Evolutionary conservation across 768 basidiomycete species (phyloP), one percentile per base, ranked within the genome.

Genomic region (Naganishia randhawae): DNA sequence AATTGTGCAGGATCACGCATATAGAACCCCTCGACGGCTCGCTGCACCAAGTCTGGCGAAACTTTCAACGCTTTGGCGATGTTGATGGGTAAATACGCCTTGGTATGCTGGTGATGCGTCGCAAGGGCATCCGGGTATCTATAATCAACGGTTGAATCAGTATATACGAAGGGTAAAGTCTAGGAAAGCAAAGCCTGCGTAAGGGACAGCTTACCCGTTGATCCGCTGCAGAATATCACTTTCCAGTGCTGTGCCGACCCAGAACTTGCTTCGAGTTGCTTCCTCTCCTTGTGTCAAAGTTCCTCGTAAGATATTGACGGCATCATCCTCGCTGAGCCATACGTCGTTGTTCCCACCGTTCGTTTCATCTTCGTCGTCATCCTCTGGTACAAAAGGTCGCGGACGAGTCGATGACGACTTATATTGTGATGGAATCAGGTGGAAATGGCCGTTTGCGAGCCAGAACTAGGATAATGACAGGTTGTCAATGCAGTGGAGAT

Each of bases 1-100:
- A 97, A 82, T 78, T 94, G 92, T 16, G 88, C 83, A 0, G 90
- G 89, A 82, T 98, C 96, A 63, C 96, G 85, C 3, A 93, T 96
- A 78, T 99, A 99, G 78, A 99, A 99, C 4, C 89, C 85, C 79
- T 94, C 93, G 3, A 90, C 85, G 0, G 94, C 90, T 74, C 87
- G 89, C 73, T 97, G 92, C 17, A 94, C 83, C 16, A 99, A 84
- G 1, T 84, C 80, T 0, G 88, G 88, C 69, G 86, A 82, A 11
- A 82, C 79, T 8, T 82, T 76, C 33, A 99, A 82, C 0, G 89
- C 88, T 74, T 84, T 86, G 3, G 88, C 90, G 63, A 98, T 85
- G 63, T 92, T 89, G 17, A 82, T 70, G 5, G 96, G 93, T 9
- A 99, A 78, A 73, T 89, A 90, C 0, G 86, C 90, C 69, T 88